Conservation (phyloP, 2,329 filamentous ascomycete species). For the Arthrobotrys iridis region DNA sequence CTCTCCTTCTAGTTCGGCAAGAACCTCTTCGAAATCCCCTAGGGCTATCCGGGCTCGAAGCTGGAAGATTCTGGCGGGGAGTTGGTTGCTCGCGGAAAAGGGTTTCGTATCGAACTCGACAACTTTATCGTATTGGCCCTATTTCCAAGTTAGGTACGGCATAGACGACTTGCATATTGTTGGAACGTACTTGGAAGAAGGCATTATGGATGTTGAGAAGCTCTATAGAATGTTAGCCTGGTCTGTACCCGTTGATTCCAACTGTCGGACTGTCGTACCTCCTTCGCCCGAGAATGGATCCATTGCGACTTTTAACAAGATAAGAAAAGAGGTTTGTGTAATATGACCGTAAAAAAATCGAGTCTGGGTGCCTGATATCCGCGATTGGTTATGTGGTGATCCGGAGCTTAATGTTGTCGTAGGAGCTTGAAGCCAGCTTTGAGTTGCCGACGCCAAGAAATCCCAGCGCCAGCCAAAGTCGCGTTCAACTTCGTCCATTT, state of each 20-base stretch:
- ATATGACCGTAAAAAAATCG: background rate
- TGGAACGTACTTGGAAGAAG: constrained; percentile 68
- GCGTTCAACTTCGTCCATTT: constrained; percentile 20
- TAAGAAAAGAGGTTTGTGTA: background rate
- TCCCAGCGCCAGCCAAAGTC: constrained; percentile 41
- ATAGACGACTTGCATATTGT: background rate
- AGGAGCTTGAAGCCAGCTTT: constrained; percentile 55
- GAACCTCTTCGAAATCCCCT: constrained; percentile 78
- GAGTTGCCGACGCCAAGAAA: constrained; percentile 52
- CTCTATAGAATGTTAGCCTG: constrained; percentile 62
- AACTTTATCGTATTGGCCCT: constrained; percentile 84
- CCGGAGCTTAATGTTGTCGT: constrained; percentile 20
- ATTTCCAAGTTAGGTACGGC: constrained; percentile 1
- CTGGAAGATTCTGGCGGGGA: constrained; percentile 79
- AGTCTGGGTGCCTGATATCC: background rate
- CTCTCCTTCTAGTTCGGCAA: constrained; percentile 73
- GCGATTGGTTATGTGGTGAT: constrained; percentile 17
- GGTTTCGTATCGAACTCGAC: constrained; percentile 83
- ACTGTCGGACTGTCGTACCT: constrained; percentile 55
- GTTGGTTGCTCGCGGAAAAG: constrained; percentile 79
- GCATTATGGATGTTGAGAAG: constrained; percentile 76
- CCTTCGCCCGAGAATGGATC: constrained; percentile 77
- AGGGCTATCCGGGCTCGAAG: constrained; percentile 85
- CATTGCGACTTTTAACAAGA: constrained; percentile 63
- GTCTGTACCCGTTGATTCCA: background rate